Evolutionary conservation across 352 stramenopile genomes (phyloP).

Genomic region (Phytophthora ohioensis): DNA sequence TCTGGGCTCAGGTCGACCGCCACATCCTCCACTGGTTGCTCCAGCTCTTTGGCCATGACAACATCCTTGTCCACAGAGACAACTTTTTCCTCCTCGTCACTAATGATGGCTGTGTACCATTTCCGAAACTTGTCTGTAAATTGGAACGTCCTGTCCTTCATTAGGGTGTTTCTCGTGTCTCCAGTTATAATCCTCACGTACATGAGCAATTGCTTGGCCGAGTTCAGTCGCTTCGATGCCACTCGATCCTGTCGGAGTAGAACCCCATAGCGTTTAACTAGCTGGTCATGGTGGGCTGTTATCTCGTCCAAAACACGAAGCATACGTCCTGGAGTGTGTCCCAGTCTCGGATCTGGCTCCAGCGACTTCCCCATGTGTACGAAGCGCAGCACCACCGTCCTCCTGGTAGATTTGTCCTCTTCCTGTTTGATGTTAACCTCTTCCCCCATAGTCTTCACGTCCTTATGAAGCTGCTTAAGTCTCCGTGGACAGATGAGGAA

Average conservation of each 20-base stretch:
- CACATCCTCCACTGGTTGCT: slow-evolving; percentile 37
- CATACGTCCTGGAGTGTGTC: slow-evolving; percentile 54
- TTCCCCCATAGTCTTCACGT: slow-evolving; percentile 36
- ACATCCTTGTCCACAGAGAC: slow-evolving; percentile 12
- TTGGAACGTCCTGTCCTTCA: slow-evolving; percentile 54
- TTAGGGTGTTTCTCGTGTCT: slow-evolving; percentile 42
- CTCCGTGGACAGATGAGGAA: slow-evolving; percentile 57
- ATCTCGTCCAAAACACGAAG: slow-evolving; percentile 60
- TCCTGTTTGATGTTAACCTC: slow-evolving; percentile 32
- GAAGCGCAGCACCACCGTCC: slow-evolving; percentile 63
- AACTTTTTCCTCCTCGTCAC: slow-evolving; percentile 2
- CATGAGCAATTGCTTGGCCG: slow-evolving; percentile 71
- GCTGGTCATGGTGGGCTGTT: slow-evolving; percentile 34
- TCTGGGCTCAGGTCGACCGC: slow-evolving; percentile 33
- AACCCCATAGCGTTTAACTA: slow-evolving; percentile 50
- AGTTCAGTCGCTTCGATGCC: slow-evolving; percentile 55
- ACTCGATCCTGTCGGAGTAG: slow-evolving; percentile 49
- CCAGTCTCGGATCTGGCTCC: slow-evolving; percentile 44
- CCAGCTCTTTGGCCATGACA: slow-evolving; percentile 8
- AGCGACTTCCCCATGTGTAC: slow-evolving; percentile 57
- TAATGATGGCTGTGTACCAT: slow-evolving; percentile 53
- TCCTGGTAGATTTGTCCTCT: slow-evolving; percentile 22
- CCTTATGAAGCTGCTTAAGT: slow-evolving; percentile 55
- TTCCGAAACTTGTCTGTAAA: slow-evolving; percentile 61
- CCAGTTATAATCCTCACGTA: slow-evolving; percentile 61